These are phyloP conservation scores for Podosphaera leucotricha DNA, from an alignment of 2,329 filamentous ascomycete genomes.

Conservation along the genomic window DNA sequence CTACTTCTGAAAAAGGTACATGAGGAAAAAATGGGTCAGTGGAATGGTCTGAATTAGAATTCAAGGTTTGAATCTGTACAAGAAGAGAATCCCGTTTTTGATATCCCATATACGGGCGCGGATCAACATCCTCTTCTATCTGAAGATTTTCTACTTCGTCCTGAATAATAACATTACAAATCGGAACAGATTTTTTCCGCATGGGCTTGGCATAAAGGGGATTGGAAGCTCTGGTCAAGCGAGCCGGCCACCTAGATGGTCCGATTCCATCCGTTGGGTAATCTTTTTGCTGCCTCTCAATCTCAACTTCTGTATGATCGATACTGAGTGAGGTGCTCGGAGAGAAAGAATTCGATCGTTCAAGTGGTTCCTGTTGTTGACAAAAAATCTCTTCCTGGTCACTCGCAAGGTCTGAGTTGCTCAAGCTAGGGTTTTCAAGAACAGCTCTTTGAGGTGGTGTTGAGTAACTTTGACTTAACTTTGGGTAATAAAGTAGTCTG, in stretches of 20 bases:
- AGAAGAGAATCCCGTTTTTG: background rate
- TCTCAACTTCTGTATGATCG: background rate
- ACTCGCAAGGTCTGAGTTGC: background rate
- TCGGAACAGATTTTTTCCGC: too few relatives aligned
- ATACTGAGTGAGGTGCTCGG: conserved; percentile 1
- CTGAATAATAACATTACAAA: background rate
- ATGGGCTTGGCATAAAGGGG: background rate
- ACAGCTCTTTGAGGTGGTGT: background rate
- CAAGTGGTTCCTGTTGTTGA: background rate
- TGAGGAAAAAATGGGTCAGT: background rate
- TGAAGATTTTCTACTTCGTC: background rate
- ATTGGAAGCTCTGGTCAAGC: background rate
- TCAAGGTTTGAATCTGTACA: background rate
- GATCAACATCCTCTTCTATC: background rate
- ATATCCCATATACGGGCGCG: background rate
- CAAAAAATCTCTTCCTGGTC: background rate
- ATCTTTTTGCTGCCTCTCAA: background rate
- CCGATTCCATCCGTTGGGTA: background rate
- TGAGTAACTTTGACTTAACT: background rate
- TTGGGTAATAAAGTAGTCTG: background rate
- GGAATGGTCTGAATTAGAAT: background rate
- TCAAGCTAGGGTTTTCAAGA: background rate
- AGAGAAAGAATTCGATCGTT: background rate
- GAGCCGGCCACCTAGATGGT: background rate
- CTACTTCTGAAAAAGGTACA: background rate